phyloP scores from a whole-genome alignment of 192 early-diverging fungal genomes.

The Haplosporangium gracile region DNA sequence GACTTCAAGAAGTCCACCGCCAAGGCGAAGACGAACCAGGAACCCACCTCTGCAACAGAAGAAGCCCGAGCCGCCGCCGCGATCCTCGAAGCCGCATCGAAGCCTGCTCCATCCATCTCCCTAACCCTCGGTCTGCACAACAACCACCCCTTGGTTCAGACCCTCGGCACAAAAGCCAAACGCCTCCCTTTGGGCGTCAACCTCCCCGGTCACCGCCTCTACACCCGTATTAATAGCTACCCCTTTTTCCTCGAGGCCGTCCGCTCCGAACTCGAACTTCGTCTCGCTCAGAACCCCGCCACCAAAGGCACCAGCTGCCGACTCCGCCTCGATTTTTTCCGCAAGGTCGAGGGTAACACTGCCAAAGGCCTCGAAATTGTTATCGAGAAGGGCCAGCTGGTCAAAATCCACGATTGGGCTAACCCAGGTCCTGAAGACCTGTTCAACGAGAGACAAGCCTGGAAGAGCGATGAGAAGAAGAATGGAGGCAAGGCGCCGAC shows the following conservation, averaged over 20 bases:
- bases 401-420: constrained; percentile 9
- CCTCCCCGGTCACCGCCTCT: not conserved
- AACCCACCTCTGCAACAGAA: not conserved
- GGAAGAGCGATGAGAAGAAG: constrained; percentile 25
- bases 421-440: constrained; percentile 9
- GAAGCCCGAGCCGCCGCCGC: not conserved
- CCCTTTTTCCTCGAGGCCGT: constrained; percentile 26
- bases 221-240: constrained; percentile 38
- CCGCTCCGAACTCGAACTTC: constrained; percentile 26
- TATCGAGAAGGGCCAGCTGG: constrained; percentile 32
- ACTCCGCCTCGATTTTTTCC: constrained; percentile 33
- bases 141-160: constrained; percentile 12
- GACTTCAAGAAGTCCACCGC: not conserved
- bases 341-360: constrained; percentile 24
- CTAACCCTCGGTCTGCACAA: not conserved
- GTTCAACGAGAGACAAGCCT: constrained; percentile 12
- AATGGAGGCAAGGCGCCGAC: not conserved
- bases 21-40: not conserved
- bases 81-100: not conserved
- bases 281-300: constrained; percentile 15
- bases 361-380: constrained; percentile 23
- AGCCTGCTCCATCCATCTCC: not conserved
- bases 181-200: not conserved
- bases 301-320: constrained; percentile 2
- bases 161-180: constrained; percentile 21